Conservation (phyloP, 768 basidiomycete genomes). For the Arthromyces matolae region DNA sequence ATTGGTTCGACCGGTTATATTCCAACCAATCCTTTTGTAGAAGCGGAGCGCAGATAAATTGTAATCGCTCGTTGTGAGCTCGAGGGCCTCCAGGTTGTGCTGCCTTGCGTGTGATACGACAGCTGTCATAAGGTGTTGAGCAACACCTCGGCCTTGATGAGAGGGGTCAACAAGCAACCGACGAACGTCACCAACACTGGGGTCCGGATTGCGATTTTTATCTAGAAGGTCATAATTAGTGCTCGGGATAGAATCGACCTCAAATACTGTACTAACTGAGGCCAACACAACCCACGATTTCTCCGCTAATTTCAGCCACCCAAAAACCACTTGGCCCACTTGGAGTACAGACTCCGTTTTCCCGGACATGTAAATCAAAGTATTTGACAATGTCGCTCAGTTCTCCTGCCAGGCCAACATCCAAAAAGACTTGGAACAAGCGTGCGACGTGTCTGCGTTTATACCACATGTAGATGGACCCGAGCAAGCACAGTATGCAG, state of each 20-base stretch:
- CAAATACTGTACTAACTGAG: conserved; percentile 8
- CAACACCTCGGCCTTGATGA: conserved; percentile 12
- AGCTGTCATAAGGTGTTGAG: conserved; percentile 12
- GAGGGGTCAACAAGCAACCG: conserved; percentile 11
- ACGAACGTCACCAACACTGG: conserved; percentile 11
- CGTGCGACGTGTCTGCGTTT: neutral
- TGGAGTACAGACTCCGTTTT: conserved; percentile 4
- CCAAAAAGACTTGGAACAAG: conserved; percentile 5
- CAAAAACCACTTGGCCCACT: conserved; percentile 12
- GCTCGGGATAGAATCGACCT: neutral
- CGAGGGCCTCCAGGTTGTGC: conserved; percentile 10
- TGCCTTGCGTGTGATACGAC: conserved; percentile 9
- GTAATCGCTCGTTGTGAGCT: conserved; percentile 15
- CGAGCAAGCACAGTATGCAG: neutral
- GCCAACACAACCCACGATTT: conserved; percentile 16
- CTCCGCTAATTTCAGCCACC: conserved; percentile 13
- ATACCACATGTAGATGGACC: conserved; percentile 4
- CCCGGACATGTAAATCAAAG: conserved; percentile 2
- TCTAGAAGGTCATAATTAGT: neutral
- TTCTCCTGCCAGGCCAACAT: conserved; percentile 8
- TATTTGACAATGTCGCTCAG: conserved; percentile 8
- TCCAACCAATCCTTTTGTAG: conserved; percentile 14
- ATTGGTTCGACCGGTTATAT: neutral
- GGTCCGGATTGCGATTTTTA: conserved; percentile 1
- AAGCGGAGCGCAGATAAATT: conserved; percentile 10